These are phyloP conservation scores for Fusarium clavum DNA, from an alignment of 2,329 filamentous ascomycete species.

Conservation along the genomic window DNA sequence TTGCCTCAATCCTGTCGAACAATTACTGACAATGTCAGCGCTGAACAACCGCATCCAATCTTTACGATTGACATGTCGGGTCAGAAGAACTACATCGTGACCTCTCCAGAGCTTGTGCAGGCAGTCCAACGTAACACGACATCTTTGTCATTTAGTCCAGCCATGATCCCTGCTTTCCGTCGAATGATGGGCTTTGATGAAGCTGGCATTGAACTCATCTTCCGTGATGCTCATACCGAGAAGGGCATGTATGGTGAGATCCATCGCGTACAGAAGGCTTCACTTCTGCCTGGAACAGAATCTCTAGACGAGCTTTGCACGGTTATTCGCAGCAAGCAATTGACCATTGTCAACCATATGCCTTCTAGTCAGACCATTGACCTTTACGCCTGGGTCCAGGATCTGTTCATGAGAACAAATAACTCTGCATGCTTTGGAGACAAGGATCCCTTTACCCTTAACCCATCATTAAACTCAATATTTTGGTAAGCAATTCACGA, in stretches of 20 bases:
- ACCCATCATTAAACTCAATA: conserved; percentile 11
- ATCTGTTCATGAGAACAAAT: conserved; percentile 38
- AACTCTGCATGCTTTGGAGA: conserved; percentile 38
- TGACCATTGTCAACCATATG: conserved; percentile 18
- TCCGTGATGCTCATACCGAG: conserved; percentile 40
- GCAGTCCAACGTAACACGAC: conserved; percentile 36
- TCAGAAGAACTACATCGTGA: conserved; percentile 40
- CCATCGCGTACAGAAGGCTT: conserved; percentile 34
- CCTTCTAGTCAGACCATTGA: conserved; percentile 19
- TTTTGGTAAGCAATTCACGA: conserved; percentile 11
- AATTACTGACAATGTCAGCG: conserved; percentile 10
- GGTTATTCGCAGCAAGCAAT: conserved; percentile 11
- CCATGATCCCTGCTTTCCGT: conserved; percentile 37
- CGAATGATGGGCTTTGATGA: conserved; percentile 40
- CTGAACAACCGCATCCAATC: conserved; percentile 38
- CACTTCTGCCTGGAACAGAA: conserved; percentile 28
- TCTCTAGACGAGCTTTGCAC: conserved; percentile 29
- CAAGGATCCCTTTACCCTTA: conserved; percentile 31
- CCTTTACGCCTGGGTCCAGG: conserved; percentile 31
- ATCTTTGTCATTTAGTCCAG: conserved; percentile 32
- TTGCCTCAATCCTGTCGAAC: rapidly evolving
- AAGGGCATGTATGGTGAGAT: conserved; percentile 41
- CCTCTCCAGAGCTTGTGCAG: conserved; percentile 38
- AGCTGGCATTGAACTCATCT: conserved; percentile 37
- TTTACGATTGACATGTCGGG: conserved; percentile 42